Evolutionary conservation across 2,329 filamentous ascomycete genomes (phyloP).

Genomic region (Colletotrichum brevisporum): DNA sequence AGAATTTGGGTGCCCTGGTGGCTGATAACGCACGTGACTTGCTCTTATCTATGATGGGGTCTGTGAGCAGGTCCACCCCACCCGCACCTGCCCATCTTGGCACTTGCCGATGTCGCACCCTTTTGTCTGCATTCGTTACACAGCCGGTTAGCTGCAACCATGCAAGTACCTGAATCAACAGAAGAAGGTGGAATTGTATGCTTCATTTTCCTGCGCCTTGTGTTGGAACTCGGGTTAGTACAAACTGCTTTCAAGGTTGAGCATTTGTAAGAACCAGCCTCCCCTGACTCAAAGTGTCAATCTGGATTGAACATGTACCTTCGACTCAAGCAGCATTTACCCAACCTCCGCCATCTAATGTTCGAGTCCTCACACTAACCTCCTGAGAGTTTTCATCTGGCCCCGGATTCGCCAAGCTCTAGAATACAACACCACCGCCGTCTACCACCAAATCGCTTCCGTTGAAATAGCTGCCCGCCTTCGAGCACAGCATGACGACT

Average conservation of each 20-base stretch:
- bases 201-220: too few species aligned
- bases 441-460: conserved; percentile 77
- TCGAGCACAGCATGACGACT: conserved; percentile 72
- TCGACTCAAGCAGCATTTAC: too few species aligned
- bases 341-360: background rate
- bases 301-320: too few species aligned
- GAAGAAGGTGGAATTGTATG: background rate
- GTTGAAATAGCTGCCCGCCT: conserved; percentile 77
- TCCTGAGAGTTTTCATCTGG: too few species aligned
- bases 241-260: too few species aligned
- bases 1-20: conserved; percentile 30
- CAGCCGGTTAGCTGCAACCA: background rate
- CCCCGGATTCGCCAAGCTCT: background rate
- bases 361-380: background rate
- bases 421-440: conserved; percentile 58
- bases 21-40: conserved; percentile 37
- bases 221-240: too few species aligned
- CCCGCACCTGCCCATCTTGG: too few species aligned
- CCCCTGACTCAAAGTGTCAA: too few species aligned
- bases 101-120: background rate
- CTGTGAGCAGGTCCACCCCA: background rate
- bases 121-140: background rate
- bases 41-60: conserved; percentile 5
- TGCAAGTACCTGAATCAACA: background rate
- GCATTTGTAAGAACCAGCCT: too few species aligned